Conservation (phyloP, 2,329 filamentous ascomycete genomes). For the Fusarium bactridioides region DNA sequence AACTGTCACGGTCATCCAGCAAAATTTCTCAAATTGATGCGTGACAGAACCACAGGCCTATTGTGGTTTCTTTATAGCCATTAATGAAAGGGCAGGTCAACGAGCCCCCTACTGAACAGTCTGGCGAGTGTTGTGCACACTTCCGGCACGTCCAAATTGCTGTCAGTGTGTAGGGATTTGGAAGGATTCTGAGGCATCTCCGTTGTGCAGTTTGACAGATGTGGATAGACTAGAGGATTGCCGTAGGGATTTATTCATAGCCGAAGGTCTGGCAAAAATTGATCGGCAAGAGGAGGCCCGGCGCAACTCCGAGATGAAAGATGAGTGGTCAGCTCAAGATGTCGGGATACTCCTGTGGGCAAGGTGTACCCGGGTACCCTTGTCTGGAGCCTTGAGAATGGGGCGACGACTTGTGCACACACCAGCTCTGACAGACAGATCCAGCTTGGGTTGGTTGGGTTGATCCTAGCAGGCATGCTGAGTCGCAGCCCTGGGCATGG, state of each 20-base stretch:
- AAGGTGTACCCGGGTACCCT: constrained; percentile 14
- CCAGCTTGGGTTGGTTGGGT: constrained; percentile 14
- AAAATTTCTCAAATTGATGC: not conserved
- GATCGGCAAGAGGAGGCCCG: constrained; percentile 26
- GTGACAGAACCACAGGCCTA: not conserved
- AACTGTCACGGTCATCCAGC: not conserved
- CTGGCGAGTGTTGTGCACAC: not conserved
- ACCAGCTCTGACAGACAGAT: constrained; percentile 34
- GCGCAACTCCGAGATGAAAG: constrained; percentile 29
- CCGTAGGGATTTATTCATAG: constrained; percentile 33
- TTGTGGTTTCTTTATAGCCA: not conserved
- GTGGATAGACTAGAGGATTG: constrained; percentile 31
- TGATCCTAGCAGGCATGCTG: constrained; percentile 36
- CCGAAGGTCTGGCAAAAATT: constrained; percentile 22
- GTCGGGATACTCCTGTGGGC: constrained; percentile 31
- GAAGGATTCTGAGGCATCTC: constrained; percentile 23
- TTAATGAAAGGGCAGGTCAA: not conserved
- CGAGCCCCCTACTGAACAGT: not conserved
- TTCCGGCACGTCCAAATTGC: not conserved
- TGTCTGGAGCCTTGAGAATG: constrained; percentile 11
- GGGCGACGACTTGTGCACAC: constrained; percentile 22
- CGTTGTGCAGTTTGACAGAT: constrained; percentile 32
- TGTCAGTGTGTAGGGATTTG: constrained; percentile 18
- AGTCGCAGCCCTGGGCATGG: constrained; percentile 31
- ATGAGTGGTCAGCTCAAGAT: constrained; percentile 19